phyloP scores from a whole-genome alignment of 805 yeast genomes.

The Saturnispora halmiae region DNA sequence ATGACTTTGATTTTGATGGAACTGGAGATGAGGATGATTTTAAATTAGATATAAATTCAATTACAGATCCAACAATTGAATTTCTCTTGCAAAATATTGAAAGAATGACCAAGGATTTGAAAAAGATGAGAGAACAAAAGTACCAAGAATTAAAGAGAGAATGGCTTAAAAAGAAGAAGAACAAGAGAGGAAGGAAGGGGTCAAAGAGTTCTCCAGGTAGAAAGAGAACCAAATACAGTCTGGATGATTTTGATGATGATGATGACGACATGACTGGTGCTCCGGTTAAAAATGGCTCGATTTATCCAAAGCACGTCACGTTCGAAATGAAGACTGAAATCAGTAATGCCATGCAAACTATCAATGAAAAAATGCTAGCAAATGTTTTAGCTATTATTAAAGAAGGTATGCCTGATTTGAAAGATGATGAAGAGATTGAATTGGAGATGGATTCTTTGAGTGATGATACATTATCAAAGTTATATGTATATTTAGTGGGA shows the following conservation, averaged over 20 bases:
- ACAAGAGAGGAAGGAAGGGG: conserved; percentile 14
- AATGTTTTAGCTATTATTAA: conserved; percentile 79
- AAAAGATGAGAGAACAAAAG: conserved; percentile 71
- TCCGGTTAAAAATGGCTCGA: conserved; percentile 15
- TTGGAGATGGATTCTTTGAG: conserved; percentile 91
- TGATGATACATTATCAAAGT: conserved; percentile 68
- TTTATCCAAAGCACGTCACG: conserved; percentile 46
- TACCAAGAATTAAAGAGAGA: conserved; percentile 57
- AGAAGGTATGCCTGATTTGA: conserved; percentile 60
- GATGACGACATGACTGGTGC: conserved; percentile 18
- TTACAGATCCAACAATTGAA: conserved; percentile 83
- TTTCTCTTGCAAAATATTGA: conserved; percentile 79
- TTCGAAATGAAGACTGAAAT: conserved; percentile 96
- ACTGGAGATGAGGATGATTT: conserved; percentile 38
- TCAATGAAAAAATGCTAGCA: conserved; percentile 70
- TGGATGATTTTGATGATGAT: conserved; percentile 34
- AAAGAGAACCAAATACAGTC: conserved; percentile 40
- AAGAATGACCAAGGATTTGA: conserved; percentile 79
- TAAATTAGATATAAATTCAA: conserved; percentile 50
- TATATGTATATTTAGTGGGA: conserved; percentile 72
- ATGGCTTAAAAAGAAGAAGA: conserved; percentile 40
- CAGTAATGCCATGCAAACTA: conserved; percentile 70
- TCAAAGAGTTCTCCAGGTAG: conserved; percentile 1
- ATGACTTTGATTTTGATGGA: conserved; percentile 28
- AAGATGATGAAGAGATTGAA: conserved; percentile 87